phyloP scores from a whole-genome alignment of 345 rosid genomes.

The Hirschfeldia incana region DNA sequence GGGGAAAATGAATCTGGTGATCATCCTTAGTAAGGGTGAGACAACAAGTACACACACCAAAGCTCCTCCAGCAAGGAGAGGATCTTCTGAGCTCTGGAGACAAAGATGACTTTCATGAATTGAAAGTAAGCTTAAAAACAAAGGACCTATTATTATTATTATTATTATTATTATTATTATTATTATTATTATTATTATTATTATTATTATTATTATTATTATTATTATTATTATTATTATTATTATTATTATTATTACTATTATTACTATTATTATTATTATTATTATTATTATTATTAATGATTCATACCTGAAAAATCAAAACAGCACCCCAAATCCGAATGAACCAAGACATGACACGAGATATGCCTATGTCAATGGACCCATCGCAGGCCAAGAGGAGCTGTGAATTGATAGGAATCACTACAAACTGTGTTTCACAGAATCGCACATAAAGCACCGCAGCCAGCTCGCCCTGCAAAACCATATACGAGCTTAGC shows the following conservation, averaged over 20 bases:
- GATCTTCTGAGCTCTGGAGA: conserved; percentile 71
- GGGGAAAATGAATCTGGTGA: conserved; percentile 28
- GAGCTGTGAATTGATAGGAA: not conserved
- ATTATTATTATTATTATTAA: too few relatives aligned
- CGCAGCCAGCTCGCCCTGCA: not conserved
- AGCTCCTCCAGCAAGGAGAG: conserved; percentile 57
- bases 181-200: too few relatives aligned
- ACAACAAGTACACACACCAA: conserved; percentile 45
- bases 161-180: too few relatives aligned
- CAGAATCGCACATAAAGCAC: too few relatives aligned
- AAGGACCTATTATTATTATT: not conserved
- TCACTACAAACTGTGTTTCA: too few relatives aligned
- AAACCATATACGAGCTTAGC: not conserved
- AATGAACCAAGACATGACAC: not conserved
- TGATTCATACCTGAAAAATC: not conserved
- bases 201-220: too few relatives aligned
- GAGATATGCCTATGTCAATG: not conserved
- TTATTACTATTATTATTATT: too few relatives aligned
- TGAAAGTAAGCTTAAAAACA: not conserved
- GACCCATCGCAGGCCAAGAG: not conserved
- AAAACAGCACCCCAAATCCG: not conserved
- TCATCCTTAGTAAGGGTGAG: conserved; percentile 46
- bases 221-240: too few relatives aligned
- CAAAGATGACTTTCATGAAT: not conserved
- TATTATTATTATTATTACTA: too few relatives aligned